Evolutionary conservation across 352 stramenopile species (phyloP), one percentile per base, ranked within the genome.

Genomic region (Phytophthora kernoviae): DNA sequence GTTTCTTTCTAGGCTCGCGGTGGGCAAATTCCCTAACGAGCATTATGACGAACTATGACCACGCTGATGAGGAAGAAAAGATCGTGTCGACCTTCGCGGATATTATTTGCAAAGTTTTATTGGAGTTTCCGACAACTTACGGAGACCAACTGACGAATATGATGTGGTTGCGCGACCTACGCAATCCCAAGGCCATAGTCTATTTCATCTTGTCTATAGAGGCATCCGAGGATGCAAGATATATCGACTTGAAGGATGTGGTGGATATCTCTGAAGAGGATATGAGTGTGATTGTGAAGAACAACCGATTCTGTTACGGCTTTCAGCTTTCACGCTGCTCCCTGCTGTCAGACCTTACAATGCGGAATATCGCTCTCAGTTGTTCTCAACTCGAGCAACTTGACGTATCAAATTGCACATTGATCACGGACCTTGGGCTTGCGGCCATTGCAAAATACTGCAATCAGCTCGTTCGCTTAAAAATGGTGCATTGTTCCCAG

Each of bases 371-470:
- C 4, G 69, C 61, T 5, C 21, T 77, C 41, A 73, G 68, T 33
- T 94, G 83, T 46, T 65, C 65, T 1, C 79, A 90, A 12, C 65
- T 98, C 1, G 86, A 96, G 48, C 43, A 76, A 3, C 70, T 98
- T 1, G 87, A 97, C 41, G 44, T 97, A 0, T 87, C 85, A 4
- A 78, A 82, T n/a, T 92, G 84, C 43, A 61, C 56, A 1, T 53
- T 70, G 34, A 64, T 96, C 44, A 91, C 84, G 0, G 87, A 96
- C 55, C 42, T 66, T 0, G 66, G 68, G 6, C 58, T 94, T 8
- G 39, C 59, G 11, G 74, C 68, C 5, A 57, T 93, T 2, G 77
- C 64, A 0, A 90, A 80, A 46, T 71, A 76, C 24, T 91, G 79
- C 20, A 63, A 70, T 21, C 63, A 73, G 2, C 58, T 97, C 0